These are phyloP conservation scores for Daldinia grandis DNA, from an alignment of 495 filamentous ascomycete species.

Conservation along the genomic window DNA sequence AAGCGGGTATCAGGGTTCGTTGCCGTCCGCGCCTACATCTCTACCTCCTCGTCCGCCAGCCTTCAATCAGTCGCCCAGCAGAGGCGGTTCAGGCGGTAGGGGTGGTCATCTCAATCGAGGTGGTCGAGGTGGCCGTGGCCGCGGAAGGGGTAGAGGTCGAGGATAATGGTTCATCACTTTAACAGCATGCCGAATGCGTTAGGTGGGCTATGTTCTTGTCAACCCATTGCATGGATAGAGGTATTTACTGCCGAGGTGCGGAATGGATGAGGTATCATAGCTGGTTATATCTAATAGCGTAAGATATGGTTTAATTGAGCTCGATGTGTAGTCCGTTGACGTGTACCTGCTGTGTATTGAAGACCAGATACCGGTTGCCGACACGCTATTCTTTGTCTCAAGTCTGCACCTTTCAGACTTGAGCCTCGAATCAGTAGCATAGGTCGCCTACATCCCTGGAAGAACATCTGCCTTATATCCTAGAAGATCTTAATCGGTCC, in stretches of 20 bases:
- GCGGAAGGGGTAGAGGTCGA: constrained; percentile 42
- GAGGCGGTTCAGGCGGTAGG: constrained; percentile 14
- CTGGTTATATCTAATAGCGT: not conserved
- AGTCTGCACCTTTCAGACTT: not conserved
- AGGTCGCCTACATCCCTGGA: too few species aligned
- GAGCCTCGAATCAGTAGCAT: not conserved
- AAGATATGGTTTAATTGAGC: not conserved
- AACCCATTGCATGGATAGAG: not conserved
- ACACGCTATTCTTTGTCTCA: not conserved
- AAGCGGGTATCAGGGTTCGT: constrained; percentile 13
- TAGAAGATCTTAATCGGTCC: too few species aligned
- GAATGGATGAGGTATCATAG: not conserved
- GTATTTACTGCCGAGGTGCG: not conserved
- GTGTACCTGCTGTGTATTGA: not conserved
- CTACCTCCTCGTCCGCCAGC: constrained; percentile 35
- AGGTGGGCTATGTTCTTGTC: not conserved
- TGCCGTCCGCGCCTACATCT: constrained; percentile 29
- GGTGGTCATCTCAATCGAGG: constrained; percentile 13
- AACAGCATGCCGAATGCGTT: not conserved
- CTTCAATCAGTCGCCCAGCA: constrained; percentile 14
- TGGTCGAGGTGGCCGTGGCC: constrained; percentile 31
- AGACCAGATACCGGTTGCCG: not conserved
- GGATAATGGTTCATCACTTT: constrained; percentile 7
- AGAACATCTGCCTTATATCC: too few species aligned
- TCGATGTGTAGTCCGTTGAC: not conserved